Base-by-base conservation (phyloP, 305 asterid species). In the Ilex paraguariensis region DNA sequence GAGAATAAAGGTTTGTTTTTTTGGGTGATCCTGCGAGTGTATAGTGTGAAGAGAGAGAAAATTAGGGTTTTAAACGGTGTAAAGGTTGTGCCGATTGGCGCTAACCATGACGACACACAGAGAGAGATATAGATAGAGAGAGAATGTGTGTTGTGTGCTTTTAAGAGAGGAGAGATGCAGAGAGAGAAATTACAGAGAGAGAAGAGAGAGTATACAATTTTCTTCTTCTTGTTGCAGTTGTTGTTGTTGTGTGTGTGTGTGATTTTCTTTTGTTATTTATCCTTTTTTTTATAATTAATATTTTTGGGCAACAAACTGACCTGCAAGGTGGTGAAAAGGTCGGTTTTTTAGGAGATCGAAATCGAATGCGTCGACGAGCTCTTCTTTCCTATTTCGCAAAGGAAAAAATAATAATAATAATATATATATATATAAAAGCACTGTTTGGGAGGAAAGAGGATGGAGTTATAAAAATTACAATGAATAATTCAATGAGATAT, bases 41-140 rank as follows among this genome's bases (percentile, higher is more conserved):
- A 65, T 9, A 50, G 0, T 36, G 13, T 21, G 13, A 6, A 13
- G 17, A 14, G 66, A 51, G 3, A 7, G 3, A 32, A 60, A 51
- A 67, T 71, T 76, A 72, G 92, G 87, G 86, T 81, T 84, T 77
- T 73, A 73, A 70, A 33, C 72, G 78, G 54, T 50, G 6, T 64
- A 60, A 61, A 62, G 56, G 57, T 10, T 64, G 54, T n/a, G 54
- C 13, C 9, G 54, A 84, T 66, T 77, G 89, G 86, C 86, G 77
- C 80, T 78, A 76, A 79, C 74, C 87, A 79, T 78, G 77, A 76
- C 70, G 59, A 45, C 64, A 58, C 78, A 69, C 70, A 42, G 57
- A 57, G 71, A 68, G 62, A 61, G 50, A n/a, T n/a, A n/a, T n/a
- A 39, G 61, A 53, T 62, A n/a, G 15, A 57, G 60, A 42, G 13